Base-by-base conservation (phyloP, 2,329 filamentous ascomycete genomes). In the Calycina marina region DNA sequence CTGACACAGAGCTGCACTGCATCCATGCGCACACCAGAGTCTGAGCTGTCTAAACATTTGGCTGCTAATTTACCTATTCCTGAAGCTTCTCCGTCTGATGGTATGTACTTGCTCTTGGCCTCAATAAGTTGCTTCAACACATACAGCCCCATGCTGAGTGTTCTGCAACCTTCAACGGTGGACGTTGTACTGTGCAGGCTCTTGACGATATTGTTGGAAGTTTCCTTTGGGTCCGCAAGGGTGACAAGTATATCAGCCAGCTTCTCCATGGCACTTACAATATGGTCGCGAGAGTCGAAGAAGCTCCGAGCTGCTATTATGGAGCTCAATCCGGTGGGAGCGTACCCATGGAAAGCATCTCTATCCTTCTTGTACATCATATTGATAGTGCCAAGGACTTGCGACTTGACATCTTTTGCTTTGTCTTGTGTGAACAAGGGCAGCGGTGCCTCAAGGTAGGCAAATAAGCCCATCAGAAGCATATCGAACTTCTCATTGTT, bases 1-100 rank as follows among this genome's bases (percentile, higher is more conserved):
- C 75, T 72, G 15, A 84, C 73, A 45, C 79, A 84, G n/a, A 85
- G 63, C 50, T 82, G 73, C 28, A 85, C 76, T n/a, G 79, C 77
- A 39, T 81, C 79, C 64, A 83, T 80, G 25, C 72, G 62, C 5
- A 77, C 72, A 5, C 67, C 70, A 29, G 69, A 73, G 46, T 76
- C 71, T 15, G 57, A 50, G 40, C 68, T 73, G 40, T 72, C 69
- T 12, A 77, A 59, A 41, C 71, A 76, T 27, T 63, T 58, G n/a
- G 57, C 57, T 3, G 69, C 61, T 14, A 77, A 56, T 6, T 43
- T 53, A 2, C 65, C 59, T 20, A 77, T 59, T 32, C 58, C 60
- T 0, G 49, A 49, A n/a, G 75, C 56, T 47, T 76, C 68, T 5
- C 44, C 44, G 4, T 69, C 63, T 13, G 24, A 40, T 10, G 69